These are phyloP conservation scores for Emmonsia crescens DNA, from an alignment of 2,329 filamentous ascomycete genomes.

Conservation along the genomic window DNA sequence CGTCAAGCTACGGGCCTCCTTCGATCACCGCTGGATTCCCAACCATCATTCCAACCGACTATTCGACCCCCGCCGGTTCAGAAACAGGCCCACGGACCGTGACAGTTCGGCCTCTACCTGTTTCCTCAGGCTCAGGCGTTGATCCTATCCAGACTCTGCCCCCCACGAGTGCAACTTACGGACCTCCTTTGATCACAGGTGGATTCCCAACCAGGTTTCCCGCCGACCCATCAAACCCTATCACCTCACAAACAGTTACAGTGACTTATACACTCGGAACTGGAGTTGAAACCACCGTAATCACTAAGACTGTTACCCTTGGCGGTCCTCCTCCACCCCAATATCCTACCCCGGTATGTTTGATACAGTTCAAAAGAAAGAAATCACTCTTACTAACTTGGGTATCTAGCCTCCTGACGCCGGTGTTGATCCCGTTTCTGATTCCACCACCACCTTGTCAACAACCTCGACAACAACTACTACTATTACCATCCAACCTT, in stretches of 20 bases:
- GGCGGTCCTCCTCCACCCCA: conserved; percentile 18
- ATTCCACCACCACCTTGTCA: conserved; percentile 20
- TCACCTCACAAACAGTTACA: conserved; percentile 18
- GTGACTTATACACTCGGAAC: conserved; percentile 32
- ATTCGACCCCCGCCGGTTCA: neutral
- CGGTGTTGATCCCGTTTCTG: neutral
- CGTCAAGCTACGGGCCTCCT: neutral
- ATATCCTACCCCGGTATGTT: neutral
- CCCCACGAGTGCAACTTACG: neutral
- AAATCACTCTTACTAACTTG: neutral
- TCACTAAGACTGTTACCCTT: conserved; percentile 29
- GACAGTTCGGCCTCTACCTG: neutral
- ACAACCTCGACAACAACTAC: conserved; percentile 22
- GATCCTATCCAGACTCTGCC: neutral
- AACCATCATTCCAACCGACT: neutral
- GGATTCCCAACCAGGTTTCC: conserved; percentile 1
- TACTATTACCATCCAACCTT: conserved; percentile 12
- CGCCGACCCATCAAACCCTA: neutral
- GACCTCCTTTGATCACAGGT: neutral
- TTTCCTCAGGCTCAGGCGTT: neutral
- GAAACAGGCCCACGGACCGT: neutral
- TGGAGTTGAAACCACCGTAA: conserved; percentile 25
- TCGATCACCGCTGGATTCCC: neutral
- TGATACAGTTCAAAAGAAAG: neutral
- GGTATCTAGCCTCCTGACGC: neutral